Evolutionary conservation across 2,329 filamentous ascomycete genomes (phyloP).

Genomic region (Pseudodiploospora longispora): DNA sequence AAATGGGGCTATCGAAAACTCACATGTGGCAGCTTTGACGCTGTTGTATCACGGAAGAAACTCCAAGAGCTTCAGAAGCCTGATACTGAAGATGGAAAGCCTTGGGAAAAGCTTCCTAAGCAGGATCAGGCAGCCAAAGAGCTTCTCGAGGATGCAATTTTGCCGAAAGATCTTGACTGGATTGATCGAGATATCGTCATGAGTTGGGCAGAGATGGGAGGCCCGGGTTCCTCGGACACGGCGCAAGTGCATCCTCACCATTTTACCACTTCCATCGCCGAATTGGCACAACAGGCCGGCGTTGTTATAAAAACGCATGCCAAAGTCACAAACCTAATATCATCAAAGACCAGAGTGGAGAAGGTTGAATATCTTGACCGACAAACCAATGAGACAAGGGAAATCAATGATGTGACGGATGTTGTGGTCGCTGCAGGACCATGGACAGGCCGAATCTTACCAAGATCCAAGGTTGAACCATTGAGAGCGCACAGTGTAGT

Average conservation of each 20-base stretch:
- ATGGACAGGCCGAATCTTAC: constrained; percentile 55
- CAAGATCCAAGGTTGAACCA: constrained; percentile 48
- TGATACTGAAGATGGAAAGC: constrained; percentile 28
- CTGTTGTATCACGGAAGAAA: constrained; percentile 28
- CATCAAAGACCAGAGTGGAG: constrained; percentile 42
- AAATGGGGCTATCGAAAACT: constrained; percentile 83
- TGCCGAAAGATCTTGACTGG: constrained; percentile 82
- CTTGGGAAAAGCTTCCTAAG: constrained; percentile 56
- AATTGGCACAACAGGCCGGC: constrained; percentile 62
- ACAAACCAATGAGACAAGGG: constrained; percentile 24
- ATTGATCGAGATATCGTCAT: constrained; percentile 58
- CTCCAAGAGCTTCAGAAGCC: constrained; percentile 20
- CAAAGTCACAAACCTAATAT: constrained; percentile 59
- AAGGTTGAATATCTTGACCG: constrained; percentile 54
- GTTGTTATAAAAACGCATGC: constrained; percentile 59
- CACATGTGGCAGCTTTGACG: constrained; percentile 56
- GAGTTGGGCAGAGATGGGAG: constrained; percentile 75
- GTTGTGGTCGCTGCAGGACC: constrained; percentile 50
- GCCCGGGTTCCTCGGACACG: constrained; percentile 60
- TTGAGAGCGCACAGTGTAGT: constrained; percentile 59
- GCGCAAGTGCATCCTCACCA: constrained; percentile 90
- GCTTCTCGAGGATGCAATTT: constrained; percentile 45
- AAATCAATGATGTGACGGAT: constrained; percentile 41
- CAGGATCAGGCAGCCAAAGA: constrained; percentile 41
- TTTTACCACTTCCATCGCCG: constrained; percentile 79